Evolutionary conservation across 352 stramenopile genomes (phyloP), one percentile per base, ranked within the genome.

Genomic region (Phytophthora sojae): DNA sequence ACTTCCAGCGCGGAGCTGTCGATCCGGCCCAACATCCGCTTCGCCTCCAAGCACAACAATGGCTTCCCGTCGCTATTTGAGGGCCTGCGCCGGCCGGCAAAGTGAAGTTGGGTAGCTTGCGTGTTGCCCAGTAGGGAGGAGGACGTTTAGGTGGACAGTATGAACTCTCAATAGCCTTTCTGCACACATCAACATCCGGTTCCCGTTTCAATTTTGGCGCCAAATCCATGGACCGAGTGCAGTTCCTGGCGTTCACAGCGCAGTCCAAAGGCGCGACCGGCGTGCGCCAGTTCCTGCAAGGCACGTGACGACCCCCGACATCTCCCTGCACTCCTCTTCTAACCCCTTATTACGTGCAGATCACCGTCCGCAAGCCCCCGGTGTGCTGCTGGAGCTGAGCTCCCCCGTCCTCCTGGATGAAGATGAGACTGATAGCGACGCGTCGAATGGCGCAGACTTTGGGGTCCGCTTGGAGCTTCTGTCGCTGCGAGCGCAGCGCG

Each of bases 21-120:
- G 14, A 85, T 91, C 52, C 80, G 81, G n/a, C 83, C 83, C n/a
- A 91, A 83, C 50, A 89, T 91, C 56, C 83, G 77, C 44, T 94
- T 94, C 58, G 74, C 79, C 17, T 85, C 87, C 26, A 86, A 86
- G 57, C 73, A 89, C 57, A 67, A 47, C 26, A 54, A 70, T 7
- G 76, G 61, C 11, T 85, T 90, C 53, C 73, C 81, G 35, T 86
- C 81, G 49, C 81, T 92, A 52, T 77, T 85, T 21, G 69, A 79
- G 21, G 69, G 67, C 4, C 59, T 83, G 23, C 69, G 69, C 53
- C 60, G 54, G 19, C n/a, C 57, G 63, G 37, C 64, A 14, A 78
- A 78, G 26, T 80, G 57, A 66, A 21, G 21, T 6, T 45, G 11
- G 21, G 12, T 45, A 49, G 23, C 37, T 14, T 57, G 53, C 61